Evolutionary conservation across 169 alveolate species (phyloP).

Genomic region (Cystoisospora suis): DNA sequence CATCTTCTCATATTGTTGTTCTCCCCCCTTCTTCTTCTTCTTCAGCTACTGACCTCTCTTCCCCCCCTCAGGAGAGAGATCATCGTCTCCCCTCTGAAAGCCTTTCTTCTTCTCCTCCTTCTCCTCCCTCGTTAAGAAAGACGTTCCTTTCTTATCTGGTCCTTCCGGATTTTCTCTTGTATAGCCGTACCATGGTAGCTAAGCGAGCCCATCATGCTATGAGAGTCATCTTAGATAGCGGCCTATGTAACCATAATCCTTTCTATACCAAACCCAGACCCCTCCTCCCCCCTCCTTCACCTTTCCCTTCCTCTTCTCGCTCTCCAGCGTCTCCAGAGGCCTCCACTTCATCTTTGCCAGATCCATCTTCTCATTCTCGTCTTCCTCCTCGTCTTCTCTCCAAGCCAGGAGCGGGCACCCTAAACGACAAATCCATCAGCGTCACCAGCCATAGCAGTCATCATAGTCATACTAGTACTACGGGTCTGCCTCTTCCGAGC

Average conservation of each 20-base stretch:
- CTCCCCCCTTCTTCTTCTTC: background rate
- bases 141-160: background rate
- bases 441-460: background rate
- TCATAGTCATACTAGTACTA: too few species aligned
- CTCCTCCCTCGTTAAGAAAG: too few species aligned
- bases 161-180: background rate
- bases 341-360: too few species aligned
- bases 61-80: background rate
- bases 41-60: background rate
- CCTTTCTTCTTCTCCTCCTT: too few species aligned
- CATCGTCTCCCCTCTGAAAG: background rate
- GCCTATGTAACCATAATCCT: too few species aligned
- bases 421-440: background rate
- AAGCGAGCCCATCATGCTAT: slow-evolving; percentile 59
- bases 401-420: background rate
- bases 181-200: background rate
- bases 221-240: slow-evolving; percentile 43
- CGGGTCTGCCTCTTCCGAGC: too few species aligned
- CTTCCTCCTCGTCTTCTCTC: too few species aligned
- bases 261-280: too few species aligned
- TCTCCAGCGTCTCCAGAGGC: background rate
- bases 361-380: slow-evolving; percentile 6
- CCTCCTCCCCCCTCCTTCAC: too few species aligned
- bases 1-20: too few species aligned
- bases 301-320: too few species aligned